Evolutionary conservation across 2,329 filamentous ascomycete species (phyloP).

Genomic region (Diaporthe ilicicola): DNA sequence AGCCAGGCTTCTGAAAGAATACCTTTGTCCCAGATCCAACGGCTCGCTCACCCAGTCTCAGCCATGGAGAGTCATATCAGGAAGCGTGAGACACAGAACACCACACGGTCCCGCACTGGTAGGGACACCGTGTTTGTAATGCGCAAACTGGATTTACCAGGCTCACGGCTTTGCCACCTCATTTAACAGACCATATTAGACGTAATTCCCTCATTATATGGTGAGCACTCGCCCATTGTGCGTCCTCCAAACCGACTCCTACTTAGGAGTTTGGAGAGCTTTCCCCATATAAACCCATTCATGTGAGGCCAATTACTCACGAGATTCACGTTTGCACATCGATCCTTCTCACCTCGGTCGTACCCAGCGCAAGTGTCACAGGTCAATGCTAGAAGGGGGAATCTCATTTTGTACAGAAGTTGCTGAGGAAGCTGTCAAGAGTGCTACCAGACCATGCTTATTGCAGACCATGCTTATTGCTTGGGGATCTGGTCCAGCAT

Average conservation of each 20-base stretch:
- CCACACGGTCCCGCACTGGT: background rate
- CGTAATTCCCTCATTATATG: background rate
- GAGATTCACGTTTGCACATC: background rate
- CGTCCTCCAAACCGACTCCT: background rate
- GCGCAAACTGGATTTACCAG: background rate
- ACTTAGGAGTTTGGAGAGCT: background rate
- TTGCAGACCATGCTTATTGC: constrained; percentile 30
- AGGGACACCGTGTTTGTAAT: too few relatives aligned
- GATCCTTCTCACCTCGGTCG: background rate
- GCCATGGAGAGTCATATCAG: background rate
- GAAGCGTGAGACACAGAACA: background rate
- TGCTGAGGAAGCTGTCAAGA: background rate
- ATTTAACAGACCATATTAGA: background rate
- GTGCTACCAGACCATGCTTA: constrained; percentile 14
- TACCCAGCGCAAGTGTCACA: background rate
- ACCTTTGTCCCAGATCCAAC: background rate
- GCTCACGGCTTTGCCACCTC: background rate
- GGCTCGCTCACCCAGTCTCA: background rate
- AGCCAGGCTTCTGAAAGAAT: background rate
- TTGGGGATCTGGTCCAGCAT: constrained; percentile 68
- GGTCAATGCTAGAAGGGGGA: constrained; percentile 4
- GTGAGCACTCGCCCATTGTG: background rate
- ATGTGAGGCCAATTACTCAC: background rate
- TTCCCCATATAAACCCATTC: background rate
- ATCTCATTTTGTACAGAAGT: constrained; percentile 27